phyloP scores from a whole-genome alignment of 257 asterid species.

The Solanum sejunctum region DNA sequence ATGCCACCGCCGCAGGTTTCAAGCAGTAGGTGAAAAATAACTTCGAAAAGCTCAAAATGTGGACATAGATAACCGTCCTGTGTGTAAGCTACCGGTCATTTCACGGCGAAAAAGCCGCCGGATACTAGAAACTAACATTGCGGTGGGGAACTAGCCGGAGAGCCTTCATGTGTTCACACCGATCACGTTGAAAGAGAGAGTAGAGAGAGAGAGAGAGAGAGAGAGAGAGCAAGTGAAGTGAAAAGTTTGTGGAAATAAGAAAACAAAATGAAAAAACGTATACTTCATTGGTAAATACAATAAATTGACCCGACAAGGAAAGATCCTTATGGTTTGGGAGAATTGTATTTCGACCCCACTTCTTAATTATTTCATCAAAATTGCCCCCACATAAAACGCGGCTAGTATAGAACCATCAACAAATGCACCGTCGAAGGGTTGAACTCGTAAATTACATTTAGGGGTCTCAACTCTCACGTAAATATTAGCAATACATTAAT shows the following conservation, averaged over 20 bases:
- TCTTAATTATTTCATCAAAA: background rate
- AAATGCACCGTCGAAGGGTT: background rate
- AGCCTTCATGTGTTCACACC: background rate
- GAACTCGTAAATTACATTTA: background rate
- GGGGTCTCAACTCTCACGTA: background rate
- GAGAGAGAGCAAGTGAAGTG: conserved; percentile 1
- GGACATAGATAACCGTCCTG: background rate
- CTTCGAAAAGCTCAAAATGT: background rate
- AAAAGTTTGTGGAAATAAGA: background rate
- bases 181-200: background rate
- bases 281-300: background rate
- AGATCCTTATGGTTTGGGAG: background rate
- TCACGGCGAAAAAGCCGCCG: background rate
- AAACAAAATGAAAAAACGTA: background rate
- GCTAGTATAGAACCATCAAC: background rate
- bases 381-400: background rate
- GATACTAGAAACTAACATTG: background rate
- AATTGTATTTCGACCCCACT: background rate
- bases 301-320: background rate
- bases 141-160: background rate
- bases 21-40: background rate
- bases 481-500: background rate
- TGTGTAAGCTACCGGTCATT: background rate
- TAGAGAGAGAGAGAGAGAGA: background rate
- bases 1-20: background rate